phyloP scores from a whole-genome alignment of 2,329 filamentous ascomycete genomes.

The Ascochyta koolunga region DNA sequence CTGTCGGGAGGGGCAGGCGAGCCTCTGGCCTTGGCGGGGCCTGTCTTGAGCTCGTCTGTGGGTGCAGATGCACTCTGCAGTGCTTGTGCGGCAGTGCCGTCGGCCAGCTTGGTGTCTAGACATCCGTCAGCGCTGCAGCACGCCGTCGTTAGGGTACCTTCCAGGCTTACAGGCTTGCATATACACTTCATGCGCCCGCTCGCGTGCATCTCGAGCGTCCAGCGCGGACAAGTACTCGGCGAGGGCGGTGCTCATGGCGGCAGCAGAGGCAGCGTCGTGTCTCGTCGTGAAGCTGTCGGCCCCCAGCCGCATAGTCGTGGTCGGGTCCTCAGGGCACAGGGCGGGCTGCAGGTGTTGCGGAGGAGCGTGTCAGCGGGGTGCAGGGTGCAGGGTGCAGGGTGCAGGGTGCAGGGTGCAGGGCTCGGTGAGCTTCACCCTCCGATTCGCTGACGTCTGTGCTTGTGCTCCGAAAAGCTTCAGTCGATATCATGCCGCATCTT shows the following conservation, averaged over 20 bases:
- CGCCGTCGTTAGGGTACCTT: background rate
- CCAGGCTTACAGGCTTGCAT: constrained; percentile 74
- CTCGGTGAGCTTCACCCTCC: constrained; percentile 3
- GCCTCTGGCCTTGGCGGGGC: constrained; percentile 30
- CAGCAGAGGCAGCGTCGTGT: constrained; percentile 13
- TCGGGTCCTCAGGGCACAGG: background rate
- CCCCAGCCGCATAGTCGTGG: constrained; percentile 31
- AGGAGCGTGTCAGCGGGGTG: constrained; percentile 19
- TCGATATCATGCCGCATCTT: constrained; percentile 4
- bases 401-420: constrained; percentile 6
- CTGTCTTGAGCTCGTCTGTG: constrained; percentile 24
- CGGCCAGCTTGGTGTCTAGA: constrained; percentile 54
- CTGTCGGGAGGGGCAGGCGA: constrained; percentile 21
- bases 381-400: background rate
- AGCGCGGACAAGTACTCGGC: constrained; percentile 81
- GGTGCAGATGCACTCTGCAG: constrained; percentile 30
- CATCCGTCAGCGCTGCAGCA: constrained; percentile 12
- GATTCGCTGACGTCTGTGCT: constrained; percentile 22
- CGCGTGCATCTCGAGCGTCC: constrained; percentile 71
- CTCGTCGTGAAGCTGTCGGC: background rate
- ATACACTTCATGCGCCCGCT: constrained; percentile 68
- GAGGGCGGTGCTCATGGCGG: constrained; percentile 72
- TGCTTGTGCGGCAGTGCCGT: constrained; percentile 48
- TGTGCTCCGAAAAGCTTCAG: constrained; percentile 22
- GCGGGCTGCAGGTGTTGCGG: constrained; percentile 11